Base-by-base conservation (phyloP, 2,329 filamentous ascomycete genomes). In the Tolypocladium cylindrosporum region DNA sequence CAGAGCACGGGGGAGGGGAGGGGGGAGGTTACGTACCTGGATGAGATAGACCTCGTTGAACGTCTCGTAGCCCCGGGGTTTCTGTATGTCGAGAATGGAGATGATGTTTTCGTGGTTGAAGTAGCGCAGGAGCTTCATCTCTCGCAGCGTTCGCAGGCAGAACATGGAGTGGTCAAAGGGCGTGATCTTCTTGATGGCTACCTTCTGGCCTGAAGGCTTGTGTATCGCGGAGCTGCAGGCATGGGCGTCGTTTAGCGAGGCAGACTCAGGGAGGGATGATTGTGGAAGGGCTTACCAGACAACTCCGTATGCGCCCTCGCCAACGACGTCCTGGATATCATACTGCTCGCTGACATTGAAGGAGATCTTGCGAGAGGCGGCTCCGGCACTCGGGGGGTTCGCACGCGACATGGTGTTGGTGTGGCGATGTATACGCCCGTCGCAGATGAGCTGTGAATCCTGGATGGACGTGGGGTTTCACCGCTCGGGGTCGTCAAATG, bases 21-120 rank as follows among this genome's bases (percentile, higher is more conserved):
- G 4, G 3, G 6, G 3, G n/a, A n/a, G n/a, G 14, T n/a, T 34
- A 63, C 78, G 58, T 79, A 96, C 92, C 81, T 97, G 94, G 67
- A 99, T 97, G 66, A 99, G 86, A 74, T 99, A 99, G 62, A 99
- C 94, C 75, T 99, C 94, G 58, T 92, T 92, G 75, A 99, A 99
- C 56, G 86, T 88, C 71, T 97, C 93, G 71, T 95, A 97, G 79
- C 89, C 96, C 68, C 93, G 85, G 48, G 94, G 94, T 79, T 97
- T 96, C 77, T 99, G 94, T 67, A 99, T 99, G 73, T 99, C 94
- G 66, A 99, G 86, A 67, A 99, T 99, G 56, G 92, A 97, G 72
- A 99, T 99, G 78, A 99, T 97, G 77, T 99, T 99, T 77, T 99
- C 94, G 73, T 99, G 94, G 78, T 97, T 99, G 81, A 99, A 99